Conservation (phyloP, 805 yeast species). For the Torulaspora indica region DNA sequence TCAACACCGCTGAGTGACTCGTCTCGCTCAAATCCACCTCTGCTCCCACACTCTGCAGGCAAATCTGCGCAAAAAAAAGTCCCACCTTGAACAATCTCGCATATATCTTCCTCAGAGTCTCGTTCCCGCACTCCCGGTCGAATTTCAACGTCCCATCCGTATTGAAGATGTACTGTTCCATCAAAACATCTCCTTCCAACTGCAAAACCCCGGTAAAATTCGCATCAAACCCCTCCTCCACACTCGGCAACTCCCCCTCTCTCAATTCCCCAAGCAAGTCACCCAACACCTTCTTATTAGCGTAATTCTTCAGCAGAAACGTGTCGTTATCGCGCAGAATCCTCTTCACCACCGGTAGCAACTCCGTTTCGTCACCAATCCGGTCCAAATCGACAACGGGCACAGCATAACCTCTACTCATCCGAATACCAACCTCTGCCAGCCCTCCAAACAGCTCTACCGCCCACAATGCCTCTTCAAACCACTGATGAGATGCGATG, state of each 20-base stretch:
- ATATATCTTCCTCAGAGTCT: slow-evolving; percentile 16
- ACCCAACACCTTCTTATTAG: slow-evolving; percentile 23
- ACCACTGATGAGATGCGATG: slow-evolving; percentile 1
- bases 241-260: slow-evolving; percentile 10
- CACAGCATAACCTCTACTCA: slow-evolving; percentile 7
- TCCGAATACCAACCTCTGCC: neutral
- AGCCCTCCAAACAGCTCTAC: too few relatives aligned
- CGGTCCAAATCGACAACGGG: slow-evolving; percentile 29
- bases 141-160: slow-evolving; percentile 20
- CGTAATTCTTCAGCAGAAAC: slow-evolving; percentile 32
- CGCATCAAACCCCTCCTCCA: slow-evolving; percentile 25
- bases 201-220: slow-evolving; percentile 28
- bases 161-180: slow-evolving; percentile 31
- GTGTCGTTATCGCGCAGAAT: slow-evolving; percentile 25
- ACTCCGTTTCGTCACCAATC: slow-evolving; percentile 24
- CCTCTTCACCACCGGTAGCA: slow-evolving; percentile 23
- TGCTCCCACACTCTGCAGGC: slow-evolving; percentile 18
- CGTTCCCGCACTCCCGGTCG: slow-evolving; percentile 17
- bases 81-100: slow-evolving; percentile 24
- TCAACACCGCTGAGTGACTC: slow-evolving; percentile 18
- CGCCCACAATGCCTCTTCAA: neutral
- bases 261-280: slow-evolving; percentile 11
- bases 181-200: slow-evolving; percentile 13
- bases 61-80: slow-evolving; percentile 21
- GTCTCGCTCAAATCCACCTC: slow-evolving; percentile 8